Percentiles rank a stretch among this genome's conserved stretches.
phyloP scores from a whole-genome alignment of 768 basidiomycete species.

The Pisolithus microcarpus region DNA sequence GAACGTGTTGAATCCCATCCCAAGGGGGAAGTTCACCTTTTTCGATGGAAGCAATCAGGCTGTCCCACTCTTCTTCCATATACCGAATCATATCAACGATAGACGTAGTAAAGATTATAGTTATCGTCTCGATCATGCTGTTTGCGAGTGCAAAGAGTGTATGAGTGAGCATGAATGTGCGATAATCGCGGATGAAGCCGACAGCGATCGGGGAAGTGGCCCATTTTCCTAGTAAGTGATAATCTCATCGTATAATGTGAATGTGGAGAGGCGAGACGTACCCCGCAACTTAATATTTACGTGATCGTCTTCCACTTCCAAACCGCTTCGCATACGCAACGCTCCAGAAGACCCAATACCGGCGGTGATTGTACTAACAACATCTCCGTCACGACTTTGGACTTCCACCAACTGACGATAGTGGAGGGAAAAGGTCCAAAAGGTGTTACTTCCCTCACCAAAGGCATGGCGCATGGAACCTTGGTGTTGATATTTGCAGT shows the following conservation, averaged over 20 bases:
- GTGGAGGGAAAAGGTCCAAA: constrained; percentile 13
- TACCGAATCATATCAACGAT: constrained; percentile 16
- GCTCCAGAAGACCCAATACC: constrained; percentile 10
- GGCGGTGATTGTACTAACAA: not conserved
- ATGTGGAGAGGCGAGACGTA: not conserved
- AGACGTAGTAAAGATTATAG: constrained; percentile 2
- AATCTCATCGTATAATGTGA: too few relatives aligned
- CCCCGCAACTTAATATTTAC: constrained; percentile 6
- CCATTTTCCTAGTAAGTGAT: constrained; percentile 6
- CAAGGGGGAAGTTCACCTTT: constrained; percentile 11
- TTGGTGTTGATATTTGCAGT: constrained; percentile 13
- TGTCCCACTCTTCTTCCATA: constrained; percentile 16
- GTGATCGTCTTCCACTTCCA: constrained; percentile 11
- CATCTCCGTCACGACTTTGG: not conserved
- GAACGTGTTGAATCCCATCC: constrained; percentile 6
- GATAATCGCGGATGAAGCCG: constrained; percentile 13
- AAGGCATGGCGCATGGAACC: constrained; percentile 4
- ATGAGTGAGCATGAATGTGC: constrained; percentile 14
- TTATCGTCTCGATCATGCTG: constrained; percentile 7
- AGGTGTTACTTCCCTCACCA: constrained; percentile 10
- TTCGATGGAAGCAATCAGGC: constrained; percentile 7
- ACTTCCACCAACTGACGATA: constrained; percentile 8
- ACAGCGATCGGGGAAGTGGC: constrained; percentile 12
- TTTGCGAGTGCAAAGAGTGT: constrained; percentile 17
- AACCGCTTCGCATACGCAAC: constrained; percentile 12